Conservation (phyloP, 2,329 filamentous ascomycete genomes). For the Paecilomyces niveus region DNA sequence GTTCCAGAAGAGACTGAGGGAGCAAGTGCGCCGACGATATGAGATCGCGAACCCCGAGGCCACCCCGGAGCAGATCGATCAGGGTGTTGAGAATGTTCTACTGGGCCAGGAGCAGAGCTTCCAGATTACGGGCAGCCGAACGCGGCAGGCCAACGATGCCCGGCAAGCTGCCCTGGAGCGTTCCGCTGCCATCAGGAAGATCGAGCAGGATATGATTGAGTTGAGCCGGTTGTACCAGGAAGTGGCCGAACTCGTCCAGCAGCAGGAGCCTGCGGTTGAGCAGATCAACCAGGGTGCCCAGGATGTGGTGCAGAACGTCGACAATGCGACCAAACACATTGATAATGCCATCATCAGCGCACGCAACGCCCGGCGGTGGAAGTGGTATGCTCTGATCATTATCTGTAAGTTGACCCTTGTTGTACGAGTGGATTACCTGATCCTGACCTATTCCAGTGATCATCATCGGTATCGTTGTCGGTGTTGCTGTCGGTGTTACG, state of each 20-base stretch:
- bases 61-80: conserved; percentile 66
- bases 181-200: conserved; percentile 82
- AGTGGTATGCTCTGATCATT: conserved; percentile 91
- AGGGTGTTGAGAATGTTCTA: conserved; percentile 64
- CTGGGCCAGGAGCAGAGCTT: conserved; percentile 70
- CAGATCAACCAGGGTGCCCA: conserved; percentile 83
- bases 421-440: neutral
- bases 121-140: conserved; percentile 40
- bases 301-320: conserved; percentile 75
- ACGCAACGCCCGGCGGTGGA: conserved; percentile 76
- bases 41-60: conserved; percentile 81
- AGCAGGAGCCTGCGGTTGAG: conserved; percentile 74
- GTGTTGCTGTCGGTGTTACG: conserved; percentile 43
- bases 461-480: conserved; percentile 48
- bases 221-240: conserved; percentile 83
- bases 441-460: conserved; percentile 34
- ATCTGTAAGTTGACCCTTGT: conserved; percentile 37
- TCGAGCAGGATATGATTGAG: conserved; percentile 83
- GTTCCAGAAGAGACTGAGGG: conserved; percentile 72
- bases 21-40: conserved; percentile 84
- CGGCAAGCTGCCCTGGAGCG: conserved; percentile 72
- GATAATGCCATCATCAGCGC: conserved; percentile 75
- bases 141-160: conserved; percentile 72
- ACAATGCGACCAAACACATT: conserved; percentile 79
- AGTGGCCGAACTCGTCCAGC: conserved; percentile 74